A percentile compares a stretch with the other conserved stretches of the same genome.
phyloP scores from a whole-genome alignment of 2,329 filamentous ascomycete species.

The Stagonosporopsis rhizophila region DNA sequence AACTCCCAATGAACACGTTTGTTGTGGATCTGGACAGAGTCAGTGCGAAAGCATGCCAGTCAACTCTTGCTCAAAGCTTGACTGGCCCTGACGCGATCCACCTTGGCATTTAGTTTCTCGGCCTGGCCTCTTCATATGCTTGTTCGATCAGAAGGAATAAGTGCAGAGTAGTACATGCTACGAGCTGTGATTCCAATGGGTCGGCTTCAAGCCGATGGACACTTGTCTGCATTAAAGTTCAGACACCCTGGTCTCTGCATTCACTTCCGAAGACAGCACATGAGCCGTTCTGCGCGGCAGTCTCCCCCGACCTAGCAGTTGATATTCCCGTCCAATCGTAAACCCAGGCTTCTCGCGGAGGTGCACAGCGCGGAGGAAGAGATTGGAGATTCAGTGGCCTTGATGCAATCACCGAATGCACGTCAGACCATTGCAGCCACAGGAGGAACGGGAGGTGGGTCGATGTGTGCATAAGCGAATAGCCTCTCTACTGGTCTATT shows the following conservation, averaged over 20 bases:
- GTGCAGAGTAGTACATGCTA: neutral
- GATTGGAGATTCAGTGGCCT: constrained; percentile 10
- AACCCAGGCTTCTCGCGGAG: neutral
- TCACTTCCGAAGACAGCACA: neutral
- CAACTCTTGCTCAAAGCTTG: constrained; percentile 2
- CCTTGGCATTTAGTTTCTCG: neutral
- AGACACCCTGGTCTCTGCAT: neutral
- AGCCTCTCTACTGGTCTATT: neutral
- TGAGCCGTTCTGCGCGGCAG: neutral
- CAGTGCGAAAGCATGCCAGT: neutral
- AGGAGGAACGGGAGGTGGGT: constrained; percentile 16
- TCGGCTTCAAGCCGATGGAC: neutral
- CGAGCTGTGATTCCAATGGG: neutral
- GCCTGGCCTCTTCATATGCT: neutral
- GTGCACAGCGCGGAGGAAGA: neutral
- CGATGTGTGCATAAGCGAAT: constrained; percentile 28
- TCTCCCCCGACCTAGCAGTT: neutral
- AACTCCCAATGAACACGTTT: neutral
- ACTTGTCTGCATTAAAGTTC: neutral
- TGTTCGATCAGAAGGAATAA: neutral
- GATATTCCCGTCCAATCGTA: neutral
- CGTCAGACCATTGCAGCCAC: constrained; percentile 7
- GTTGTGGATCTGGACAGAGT: neutral
- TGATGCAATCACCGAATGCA: constrained; percentile 8
- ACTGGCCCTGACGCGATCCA: neutral